A percentile compares a stretch with the other conserved stretches of the same genome.
Evolutionary conservation across 768 basidiomycete species (phyloP).

Genomic region (Termitomyces sp.): DNA sequence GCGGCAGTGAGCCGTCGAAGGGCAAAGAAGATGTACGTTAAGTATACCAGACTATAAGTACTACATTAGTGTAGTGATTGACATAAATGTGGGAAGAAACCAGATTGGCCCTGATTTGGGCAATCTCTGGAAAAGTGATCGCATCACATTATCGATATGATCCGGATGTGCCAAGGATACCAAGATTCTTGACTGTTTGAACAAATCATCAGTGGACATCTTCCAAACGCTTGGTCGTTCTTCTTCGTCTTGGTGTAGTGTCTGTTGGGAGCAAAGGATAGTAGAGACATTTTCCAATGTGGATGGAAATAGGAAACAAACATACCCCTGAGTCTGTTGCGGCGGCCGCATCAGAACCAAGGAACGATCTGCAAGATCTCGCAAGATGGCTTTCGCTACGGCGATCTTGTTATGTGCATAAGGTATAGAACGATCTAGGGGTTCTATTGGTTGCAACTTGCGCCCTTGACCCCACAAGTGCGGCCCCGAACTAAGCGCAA

Average conservation of each 20-base stretch:
- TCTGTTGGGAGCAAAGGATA: neutral
- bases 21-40: neutral
- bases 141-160: neutral
- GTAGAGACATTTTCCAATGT: neutral
- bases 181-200: neutral
- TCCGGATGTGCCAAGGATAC: neutral
- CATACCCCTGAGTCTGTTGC: conserved; percentile 1
- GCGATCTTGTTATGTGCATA: conserved; percentile 8
- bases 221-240: too few relatives aligned
- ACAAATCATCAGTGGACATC: neutral
- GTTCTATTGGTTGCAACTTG: neutral
- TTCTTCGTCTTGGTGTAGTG: neutral
- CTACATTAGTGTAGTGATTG: neutral
- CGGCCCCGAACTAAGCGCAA: neutral
- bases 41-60: neutral
- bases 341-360: conserved; percentile 10
- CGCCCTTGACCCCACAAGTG: conserved; percentile 2
- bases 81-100: neutral
- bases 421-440: conserved; percentile 7
- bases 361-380: conserved; percentile 8
- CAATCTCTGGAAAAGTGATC: neutral
- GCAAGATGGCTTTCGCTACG: neutral
- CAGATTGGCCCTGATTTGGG: neutral
- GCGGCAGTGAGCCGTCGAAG: neutral
- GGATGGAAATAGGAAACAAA: neutral